These are phyloP conservation scores for Acrodontium crateriforme DNA, from an alignment of 2,329 filamentous ascomycete genomes.

Conservation along the genomic window DNA sequence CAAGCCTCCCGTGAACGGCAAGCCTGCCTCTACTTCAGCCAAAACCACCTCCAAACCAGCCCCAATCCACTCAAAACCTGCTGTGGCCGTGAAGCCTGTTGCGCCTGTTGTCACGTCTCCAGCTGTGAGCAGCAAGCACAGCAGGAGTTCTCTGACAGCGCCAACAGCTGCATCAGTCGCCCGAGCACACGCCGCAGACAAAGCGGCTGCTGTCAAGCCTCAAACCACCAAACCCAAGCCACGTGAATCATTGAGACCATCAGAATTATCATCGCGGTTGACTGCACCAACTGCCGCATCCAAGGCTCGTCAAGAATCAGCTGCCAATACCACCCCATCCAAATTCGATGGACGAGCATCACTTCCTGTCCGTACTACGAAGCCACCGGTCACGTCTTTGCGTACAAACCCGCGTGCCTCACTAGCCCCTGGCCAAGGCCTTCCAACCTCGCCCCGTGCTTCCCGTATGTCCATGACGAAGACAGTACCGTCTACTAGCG, in stretches of 20 bases:
- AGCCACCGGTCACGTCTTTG: slow-evolving; percentile 16
- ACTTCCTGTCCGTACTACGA: slow-evolving; percentile 15
- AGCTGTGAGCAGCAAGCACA: slow-evolving; percentile 16
- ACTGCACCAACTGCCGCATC: slow-evolving; percentile 58
- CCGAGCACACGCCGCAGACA: slow-evolving; percentile 11
- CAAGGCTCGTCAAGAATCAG: slow-evolving; percentile 42
- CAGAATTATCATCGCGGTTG: slow-evolving; percentile 52
- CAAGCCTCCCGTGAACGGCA: slow-evolving; percentile 5
- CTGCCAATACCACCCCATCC: slow-evolving; percentile 5
- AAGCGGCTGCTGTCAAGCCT: slow-evolving; percentile 6
- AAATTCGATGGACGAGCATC: slow-evolving; percentile 15
- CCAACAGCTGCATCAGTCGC: slow-evolving; percentile 22
- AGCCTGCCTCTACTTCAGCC: slow-evolving; percentile 9
- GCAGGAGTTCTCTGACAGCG: slow-evolving; percentile 21
- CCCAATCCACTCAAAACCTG: slow-evolving; percentile 9
- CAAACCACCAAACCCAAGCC: slow-evolving; percentile 29
- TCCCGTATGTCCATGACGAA: slow-evolving; percentile 22
- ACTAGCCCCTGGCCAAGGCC: slow-evolving; percentile 24
- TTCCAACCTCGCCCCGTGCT: slow-evolving; percentile 31
- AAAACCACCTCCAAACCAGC: slow-evolving; percentile 8
- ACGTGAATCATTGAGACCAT: slow-evolving; percentile 56
- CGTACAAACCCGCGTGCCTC: slow-evolving; percentile 25
- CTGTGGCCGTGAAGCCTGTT: too few species aligned
- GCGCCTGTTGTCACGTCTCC: too few species aligned
- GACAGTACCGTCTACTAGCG: slow-evolving; percentile 36